Evolutionary conservation across 441 rosid species (phyloP).

Genomic region (Gossypium laxum): DNA sequence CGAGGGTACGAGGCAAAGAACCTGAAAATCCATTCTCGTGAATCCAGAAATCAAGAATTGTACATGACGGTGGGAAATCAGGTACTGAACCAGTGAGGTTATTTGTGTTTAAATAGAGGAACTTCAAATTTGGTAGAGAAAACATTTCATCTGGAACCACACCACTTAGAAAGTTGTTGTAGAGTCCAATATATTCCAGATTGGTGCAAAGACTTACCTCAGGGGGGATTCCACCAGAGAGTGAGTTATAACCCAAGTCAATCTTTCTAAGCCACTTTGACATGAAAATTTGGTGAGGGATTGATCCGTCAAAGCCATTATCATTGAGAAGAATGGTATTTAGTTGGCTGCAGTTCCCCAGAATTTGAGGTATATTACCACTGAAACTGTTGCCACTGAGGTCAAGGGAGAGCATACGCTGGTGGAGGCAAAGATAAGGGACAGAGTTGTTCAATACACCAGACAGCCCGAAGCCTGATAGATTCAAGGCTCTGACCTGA

Average conservation of each 20-base stretch:
- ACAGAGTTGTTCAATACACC: slow-evolving; percentile 22
- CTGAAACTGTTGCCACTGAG: slow-evolving; percentile 34
- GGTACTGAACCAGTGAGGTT: slow-evolving; percentile 26
- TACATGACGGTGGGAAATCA: slow-evolving; percentile 18
- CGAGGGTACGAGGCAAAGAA: slow-evolving; percentile 18
- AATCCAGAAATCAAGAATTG: slow-evolving; percentile 24
- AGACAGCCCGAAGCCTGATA: slow-evolving; percentile 27
- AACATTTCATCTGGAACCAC: slow-evolving; percentile 25
- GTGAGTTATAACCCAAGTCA: slow-evolving; percentile 25
- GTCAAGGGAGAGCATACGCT: slow-evolving; percentile 23
- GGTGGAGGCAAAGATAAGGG: slow-evolving; percentile 25
- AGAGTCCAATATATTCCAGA: slow-evolving; percentile 30
- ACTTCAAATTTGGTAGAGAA: slow-evolving; percentile 22
- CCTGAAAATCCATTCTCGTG: slow-evolving; percentile 27
- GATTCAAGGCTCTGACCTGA: slow-evolving; percentile 27
- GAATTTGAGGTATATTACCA: slow-evolving; percentile 25
- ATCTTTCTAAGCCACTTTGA: slow-evolving; percentile 20
- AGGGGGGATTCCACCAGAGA: slow-evolving; percentile 28
- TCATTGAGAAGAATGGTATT: slow-evolving; percentile 23
- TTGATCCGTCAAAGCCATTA: slow-evolving; percentile 23
- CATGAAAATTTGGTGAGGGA: slow-evolving; percentile 25
- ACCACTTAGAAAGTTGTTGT: slow-evolving; percentile 27
- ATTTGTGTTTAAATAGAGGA: slow-evolving; percentile 26
- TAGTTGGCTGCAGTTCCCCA: slow-evolving; percentile 25
- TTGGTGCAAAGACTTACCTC: slow-evolving; percentile 27